A percentile compares a stretch with the other conserved stretches of the same genome.
These are phyloP conservation scores for Backusella morwellensis DNA, from an alignment of 192 early-diverging fungal genomes.

Conservation along the genomic window DNA sequence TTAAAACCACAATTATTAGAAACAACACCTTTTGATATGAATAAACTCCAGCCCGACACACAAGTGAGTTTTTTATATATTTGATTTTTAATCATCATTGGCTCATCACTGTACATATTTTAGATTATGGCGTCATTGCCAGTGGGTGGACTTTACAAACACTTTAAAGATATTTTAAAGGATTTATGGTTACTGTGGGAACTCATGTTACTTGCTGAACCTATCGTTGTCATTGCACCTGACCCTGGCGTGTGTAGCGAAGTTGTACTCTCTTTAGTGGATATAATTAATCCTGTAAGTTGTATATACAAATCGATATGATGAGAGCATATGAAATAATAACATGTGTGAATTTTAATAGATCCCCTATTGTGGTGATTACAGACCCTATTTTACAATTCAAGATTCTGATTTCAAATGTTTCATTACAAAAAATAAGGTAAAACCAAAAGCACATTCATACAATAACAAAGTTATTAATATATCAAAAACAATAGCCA, in stretches of 20 bases:
- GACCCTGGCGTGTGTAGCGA: slow-evolving; percentile 87
- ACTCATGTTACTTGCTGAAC: slow-evolving; percentile 88
- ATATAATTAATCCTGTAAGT: slow-evolving; percentile 89
- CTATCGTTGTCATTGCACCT: slow-evolving; percentile 86
- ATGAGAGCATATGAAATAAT: too few relatives aligned
- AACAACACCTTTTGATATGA: slow-evolving; percentile 68
- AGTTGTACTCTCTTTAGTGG: slow-evolving; percentile 78
- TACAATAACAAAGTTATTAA: not conserved
- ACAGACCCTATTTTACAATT: slow-evolving; percentile 95
- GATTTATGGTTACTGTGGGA: slow-evolving; percentile 94
- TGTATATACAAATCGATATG: not conserved
- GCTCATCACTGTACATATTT: not conserved
- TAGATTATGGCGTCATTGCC: slow-evolving; percentile 66
- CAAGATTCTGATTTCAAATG: slow-evolving; percentile 90
- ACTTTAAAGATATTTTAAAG: slow-evolving; percentile 76
- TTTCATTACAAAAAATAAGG: slow-evolving; percentile 56
- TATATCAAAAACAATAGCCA: slow-evolving; percentile 42
- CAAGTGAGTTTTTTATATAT: slow-evolving; percentile 38
- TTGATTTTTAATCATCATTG: too few relatives aligned
- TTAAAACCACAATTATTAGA: slow-evolving; percentile 71
- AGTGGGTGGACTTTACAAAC: slow-evolving; percentile 68
- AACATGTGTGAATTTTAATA: slow-evolving; percentile 18
- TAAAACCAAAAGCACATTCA: slow-evolving; percentile 17
- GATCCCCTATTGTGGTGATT: slow-evolving; percentile 95
- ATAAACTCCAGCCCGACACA: slow-evolving; percentile 60